Evolutionary conservation across 352 stramenopile genomes (phyloP), one percentile per base, ranked within the genome.

Genomic region (Globisporangium camurandrum): DNA sequence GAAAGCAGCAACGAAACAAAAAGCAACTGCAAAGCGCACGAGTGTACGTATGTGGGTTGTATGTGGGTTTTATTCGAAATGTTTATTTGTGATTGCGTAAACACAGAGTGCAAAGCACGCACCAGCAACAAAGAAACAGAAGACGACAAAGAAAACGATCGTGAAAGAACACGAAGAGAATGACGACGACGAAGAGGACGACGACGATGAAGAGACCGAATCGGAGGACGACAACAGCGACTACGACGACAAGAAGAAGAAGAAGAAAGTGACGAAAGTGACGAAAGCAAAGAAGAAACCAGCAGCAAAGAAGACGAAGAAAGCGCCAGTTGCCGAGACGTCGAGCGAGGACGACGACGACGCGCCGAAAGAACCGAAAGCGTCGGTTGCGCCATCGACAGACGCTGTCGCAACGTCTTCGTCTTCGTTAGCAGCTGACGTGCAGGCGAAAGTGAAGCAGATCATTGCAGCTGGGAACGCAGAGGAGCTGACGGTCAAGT

Each of bases 401-500:
- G n/a, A n/a, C n/a, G n/a, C n/a, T n/a, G n/a, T n/a, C n/a, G n/a
- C n/a, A n/a, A n/a, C n/a, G n/a, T n/a, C n/a, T n/a, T n/a, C n/a
- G n/a, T n/a, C n/a, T n/a, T n/a, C n/a, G n/a, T n/a, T n/a, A n/a
- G n/a, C n/a, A n/a, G 64, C 57, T 0, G 74, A 86, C 24, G 58
- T 88, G 12, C 64, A 71, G 50, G 69, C 60, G 28, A 87, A 87
- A 44, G 68, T 93, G 47, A 66, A 78, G 58, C 68, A 88, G 38
- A 93, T 93, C 61, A 88, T 93, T 36, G 73, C 71, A 4, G 62
- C 83, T 27, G 81, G 81, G 36, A 69, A 93, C 45, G 70, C 76
- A 2, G 74, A 90, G 46, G 73, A 89, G 47, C 64, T 93, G 40
- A 93, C 81, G n/a, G 64, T 90, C 26, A 93, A 93, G 45, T 85